Evolutionary conservation across 306 rosid genomes (phyloP).

Genomic region (Quercus berberidifolia): DNA sequence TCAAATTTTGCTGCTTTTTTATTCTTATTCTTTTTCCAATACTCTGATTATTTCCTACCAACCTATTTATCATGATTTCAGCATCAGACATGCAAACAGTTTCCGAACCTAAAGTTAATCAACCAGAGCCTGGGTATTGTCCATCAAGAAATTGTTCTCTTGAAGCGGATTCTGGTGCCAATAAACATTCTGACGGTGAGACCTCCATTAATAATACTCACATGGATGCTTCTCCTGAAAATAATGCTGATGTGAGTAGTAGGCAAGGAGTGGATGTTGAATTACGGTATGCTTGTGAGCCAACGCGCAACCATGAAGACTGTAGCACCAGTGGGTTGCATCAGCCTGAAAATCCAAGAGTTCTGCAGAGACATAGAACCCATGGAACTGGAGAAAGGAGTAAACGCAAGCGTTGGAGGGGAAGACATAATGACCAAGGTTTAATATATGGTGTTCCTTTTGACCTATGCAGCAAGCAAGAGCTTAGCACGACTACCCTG

Average conservation of each 20-base stretch:
- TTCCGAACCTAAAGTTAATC: slow-evolving; percentile 56
- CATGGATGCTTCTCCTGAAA: slow-evolving; percentile 70
- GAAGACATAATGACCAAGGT: slow-evolving; percentile 66
- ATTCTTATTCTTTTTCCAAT: background rate
- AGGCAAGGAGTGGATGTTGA: slow-evolving; percentile 59
- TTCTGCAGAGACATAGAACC: slow-evolving; percentile 52
- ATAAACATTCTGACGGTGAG: slow-evolving; percentile 83
- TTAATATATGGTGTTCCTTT: slow-evolving; percentile 38
- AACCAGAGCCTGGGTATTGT: slow-evolving; percentile 42
- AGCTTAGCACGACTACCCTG: slow-evolving; percentile 38
- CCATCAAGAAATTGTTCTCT: slow-evolving; percentile 62
- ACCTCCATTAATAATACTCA: slow-evolving; percentile 61
- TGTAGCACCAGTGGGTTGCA: slow-evolving; percentile 94
- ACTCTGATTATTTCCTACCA: slow-evolving; percentile 21
- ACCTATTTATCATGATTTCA: slow-evolving; percentile 26
- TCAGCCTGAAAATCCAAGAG: slow-evolving; percentile 52
- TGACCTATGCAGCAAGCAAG: slow-evolving; percentile 53
- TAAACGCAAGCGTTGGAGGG: slow-evolving; percentile 96
- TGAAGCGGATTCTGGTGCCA: slow-evolving; percentile 55
- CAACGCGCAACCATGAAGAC: slow-evolving; percentile 60
- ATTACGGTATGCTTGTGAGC: slow-evolving; percentile 62
- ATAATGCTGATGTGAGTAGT: slow-evolving; percentile 67
- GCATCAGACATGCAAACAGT: slow-evolving; percentile 44
- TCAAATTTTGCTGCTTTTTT: background rate
- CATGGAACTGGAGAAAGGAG: slow-evolving; percentile 69